Evolutionary conservation across 495 filamentous ascomycete genomes (phyloP), one percentile per base, ranked within the genome.

Genomic region (Aspergillus sclerotiicarbonarius): DNA sequence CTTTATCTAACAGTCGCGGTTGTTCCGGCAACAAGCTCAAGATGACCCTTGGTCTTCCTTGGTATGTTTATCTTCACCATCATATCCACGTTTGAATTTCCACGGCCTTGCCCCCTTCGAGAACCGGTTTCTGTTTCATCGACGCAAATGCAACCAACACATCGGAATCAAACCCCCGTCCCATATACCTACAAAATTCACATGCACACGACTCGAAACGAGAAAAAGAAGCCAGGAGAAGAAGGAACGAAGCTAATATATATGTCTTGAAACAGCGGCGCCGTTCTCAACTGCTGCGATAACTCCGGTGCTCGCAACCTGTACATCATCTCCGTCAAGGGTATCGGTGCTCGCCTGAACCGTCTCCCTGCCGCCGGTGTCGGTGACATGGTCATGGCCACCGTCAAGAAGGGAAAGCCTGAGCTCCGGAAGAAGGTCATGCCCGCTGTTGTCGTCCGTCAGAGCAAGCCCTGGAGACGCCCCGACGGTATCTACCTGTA

Each of bases 321-420:
- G 62, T 99, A 98, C 90, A 97, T 99, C 86, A 98, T 99, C 82
- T 94, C 95, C 74, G 95, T 99, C 78, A 96, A 94, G 84, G 94
- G 94, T 82, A 92, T 94, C 72, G 95, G 94, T 84, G 95, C 94
- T 63, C 91, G 94, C 64, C 89, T 99, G 61, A 99, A 99, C 85
- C 86, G 94, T 76, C 88, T 99, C 62, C 94, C 94, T 65, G 95
- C 95, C 68, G 94, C 88, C 52, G 94, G 94, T 84, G 95, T 98
- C 69, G 93, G 92, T 67, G 94, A 98, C 82, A 98, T 98, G 94
- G 95, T 98, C 68, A 98, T 98, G 95, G 92, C 93, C 59, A 98
- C 95, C 62, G 95, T 99, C 80, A 98, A 99, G 90, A 99, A 99
- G 90, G 92, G 93, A 76, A 98, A 98, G 90, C 93, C 94, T 50